Conservation (phyloP, 176 grass and related monocot species). For the Carex cristatella region DNA sequence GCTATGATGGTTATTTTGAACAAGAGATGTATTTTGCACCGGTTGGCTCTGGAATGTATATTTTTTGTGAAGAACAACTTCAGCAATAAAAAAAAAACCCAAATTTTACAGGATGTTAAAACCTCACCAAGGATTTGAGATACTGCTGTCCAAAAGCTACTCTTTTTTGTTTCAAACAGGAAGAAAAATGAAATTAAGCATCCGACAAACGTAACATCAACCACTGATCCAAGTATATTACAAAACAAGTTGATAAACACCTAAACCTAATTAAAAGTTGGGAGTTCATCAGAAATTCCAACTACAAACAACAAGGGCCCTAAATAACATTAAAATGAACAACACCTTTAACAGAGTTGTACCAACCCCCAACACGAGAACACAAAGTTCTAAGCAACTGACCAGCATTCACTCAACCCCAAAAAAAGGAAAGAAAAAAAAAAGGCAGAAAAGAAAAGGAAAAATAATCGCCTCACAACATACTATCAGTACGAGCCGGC, state of each 20-base stretch:
- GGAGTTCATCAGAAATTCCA: neutral
- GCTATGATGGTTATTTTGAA: neutral
- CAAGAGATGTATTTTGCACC: neutral
- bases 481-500: conserved; percentile 37
- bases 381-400: neutral
- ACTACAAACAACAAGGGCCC: neutral
- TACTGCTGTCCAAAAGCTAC: neutral
- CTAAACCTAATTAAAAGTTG: neutral
- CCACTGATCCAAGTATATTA: conserved; percentile 9
- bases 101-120: neutral
- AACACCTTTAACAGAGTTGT: neutral
- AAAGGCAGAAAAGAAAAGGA: neutral
- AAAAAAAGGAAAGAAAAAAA: too few species aligned
- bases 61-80: neutral
- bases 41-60: neutral
- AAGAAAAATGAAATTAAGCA: neutral
- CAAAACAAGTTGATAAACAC: neutral
- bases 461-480: conserved; percentile 27
- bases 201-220: neutral
- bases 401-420: neutral
- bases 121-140: neutral
- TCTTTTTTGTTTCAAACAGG: neutral
- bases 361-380: neutral
- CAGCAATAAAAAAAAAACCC: neutral
- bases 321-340: neutral